Base-by-base conservation (phyloP, 768 basidiomycete species). In the Tylopilus felleus region DNA sequence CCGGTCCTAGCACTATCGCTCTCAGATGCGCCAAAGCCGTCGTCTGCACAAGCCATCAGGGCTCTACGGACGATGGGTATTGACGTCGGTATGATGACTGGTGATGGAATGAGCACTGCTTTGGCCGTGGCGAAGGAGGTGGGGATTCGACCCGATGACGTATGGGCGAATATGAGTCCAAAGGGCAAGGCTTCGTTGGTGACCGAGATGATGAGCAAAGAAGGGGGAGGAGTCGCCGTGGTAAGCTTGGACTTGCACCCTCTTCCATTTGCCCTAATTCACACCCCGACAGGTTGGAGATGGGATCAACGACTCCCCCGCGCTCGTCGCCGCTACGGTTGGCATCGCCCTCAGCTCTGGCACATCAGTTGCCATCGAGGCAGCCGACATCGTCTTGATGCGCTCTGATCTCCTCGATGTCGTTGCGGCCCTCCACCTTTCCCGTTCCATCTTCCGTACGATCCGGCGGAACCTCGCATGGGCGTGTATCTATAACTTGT, bases 291-390 rank as follows among this genome's bases (percentile, higher is more conserved):
- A 95, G 93, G 93, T 99, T 38, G 97, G 97, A 22, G 97, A 99
- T 70, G 97, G 97, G 31, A 97, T 98, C 75, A 98, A 99, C 69
- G 97, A 99, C 68, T 98, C 96, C 3, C 96, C 95, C 2, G 97
- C 96, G 13, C 85, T 99, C 2, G 95, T 94, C 16, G 94, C 93
- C 5, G 92, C 96, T 1, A 92, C 93, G 1, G 91, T 99, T 22
- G 97, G 97, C 39, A 95, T 99, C 55, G 97, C 97, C 1, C 83
- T 99, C 6, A 95, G 92, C 12, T 90, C 93, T 4, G 97, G 97
- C 29, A 95, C 97, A 17, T 96, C 93, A 6, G 93, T 99, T 41
- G 97, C 97, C 10, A 88, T 99, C 48, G 97, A 98, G 75, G 97
- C 97, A 0, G 97, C 97, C 14, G 97, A 98, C 71, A 87, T 98